Percentiles rank a stretch among this genome's conserved stretches.
Conservation (phyloP, 2,329 filamentous ascomycete species). For the Xylariaceae sp. region DNA sequence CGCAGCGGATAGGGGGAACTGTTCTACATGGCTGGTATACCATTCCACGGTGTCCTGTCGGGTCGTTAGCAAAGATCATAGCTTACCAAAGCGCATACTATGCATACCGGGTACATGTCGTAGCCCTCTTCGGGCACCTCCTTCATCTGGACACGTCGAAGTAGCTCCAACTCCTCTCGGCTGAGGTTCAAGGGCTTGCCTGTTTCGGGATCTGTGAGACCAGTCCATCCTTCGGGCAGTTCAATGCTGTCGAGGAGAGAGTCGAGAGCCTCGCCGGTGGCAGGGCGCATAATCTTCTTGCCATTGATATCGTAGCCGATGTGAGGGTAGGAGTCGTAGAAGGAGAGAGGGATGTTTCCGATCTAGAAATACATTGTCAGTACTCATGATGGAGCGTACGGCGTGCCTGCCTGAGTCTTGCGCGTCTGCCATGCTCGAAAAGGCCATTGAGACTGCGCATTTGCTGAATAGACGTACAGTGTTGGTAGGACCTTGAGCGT, state of each 20-base stretch:
- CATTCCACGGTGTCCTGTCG: constrained; percentile 77
- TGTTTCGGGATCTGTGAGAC: constrained; percentile 86
- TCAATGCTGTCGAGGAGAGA: constrained; percentile 94
- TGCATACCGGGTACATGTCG: constrained; percentile 76
- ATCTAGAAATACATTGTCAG: constrained; percentile 43
- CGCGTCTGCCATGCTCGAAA: neutral
- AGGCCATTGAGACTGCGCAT: neutral
- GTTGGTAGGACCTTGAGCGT: constrained; percentile 72
- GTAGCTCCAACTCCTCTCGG: constrained; percentile 79
- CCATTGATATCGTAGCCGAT: constrained; percentile 99
- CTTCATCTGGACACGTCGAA: constrained; percentile 83
- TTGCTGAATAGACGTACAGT: constrained; percentile 41
- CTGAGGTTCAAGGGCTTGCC: constrained; percentile 87
- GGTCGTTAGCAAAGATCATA: constrained; percentile 16
- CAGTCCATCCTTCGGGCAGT: constrained; percentile 94
- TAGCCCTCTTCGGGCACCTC: constrained; percentile 83
- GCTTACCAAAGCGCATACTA: neutral
- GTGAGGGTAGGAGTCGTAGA: constrained; percentile 96
- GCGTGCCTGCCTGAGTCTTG: neutral
- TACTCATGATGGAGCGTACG: neutral
- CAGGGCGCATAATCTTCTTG: constrained; percentile 94
- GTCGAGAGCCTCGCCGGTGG: constrained; percentile 88
- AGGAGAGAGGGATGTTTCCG: constrained; percentile 86
- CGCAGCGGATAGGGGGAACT: constrained; percentile 90
- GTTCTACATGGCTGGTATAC: constrained; percentile 84